Evolutionary conservation across 2,329 filamentous ascomycete species (phyloP), one percentile per base, ranked within the genome.

Genomic region (Tolypocladium pustulatum): DNA sequence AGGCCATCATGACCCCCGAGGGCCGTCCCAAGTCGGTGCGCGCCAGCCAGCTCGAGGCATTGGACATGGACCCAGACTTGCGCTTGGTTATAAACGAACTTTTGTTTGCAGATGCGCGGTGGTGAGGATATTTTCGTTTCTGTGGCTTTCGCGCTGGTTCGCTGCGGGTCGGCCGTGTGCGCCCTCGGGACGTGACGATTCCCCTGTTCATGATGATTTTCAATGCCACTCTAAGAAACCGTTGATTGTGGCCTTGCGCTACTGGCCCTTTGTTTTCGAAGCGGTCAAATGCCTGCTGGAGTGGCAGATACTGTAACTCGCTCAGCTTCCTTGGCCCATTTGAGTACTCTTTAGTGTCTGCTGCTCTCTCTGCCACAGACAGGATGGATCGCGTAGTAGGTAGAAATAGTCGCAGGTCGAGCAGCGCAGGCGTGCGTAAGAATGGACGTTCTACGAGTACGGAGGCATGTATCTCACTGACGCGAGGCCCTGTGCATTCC

Each of bases 41-140:
- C 9, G 63, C 59, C 2, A 60, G 59, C 5, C 60, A 63, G 59
- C 52, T 61, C 3, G 62, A 64, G 36, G 61, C 64, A 20, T 54
- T 64, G 34, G 63, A 65, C 13, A 66, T 66, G 62, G 63, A 65
- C 25, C 22, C 58, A 5, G 64, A 65, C 32, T 34, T 66, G 46
- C 57, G 62, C 9, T 60, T 61, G 30, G 55, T 65, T 32, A 36
- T 65, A 52, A 59, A 58, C 17, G 64, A 65, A 27, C 57, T 64
- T 15, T 51, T 65, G 54, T 49, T 65, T 43, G 64, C 63, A 0
- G 61, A 65, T 12, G 58, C 59, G 32, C 55, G 60, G 10, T 58
- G 53, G 1, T 62, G 53, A 58, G 38, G 20, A 34, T 34, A 8
- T 9, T 7, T 3, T 3, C 4, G 46, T 2, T 12, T 34, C 10